Evolutionary conservation across 352 stramenopile genomes (phyloP).

Genomic region (Pythium volutum): DNA sequence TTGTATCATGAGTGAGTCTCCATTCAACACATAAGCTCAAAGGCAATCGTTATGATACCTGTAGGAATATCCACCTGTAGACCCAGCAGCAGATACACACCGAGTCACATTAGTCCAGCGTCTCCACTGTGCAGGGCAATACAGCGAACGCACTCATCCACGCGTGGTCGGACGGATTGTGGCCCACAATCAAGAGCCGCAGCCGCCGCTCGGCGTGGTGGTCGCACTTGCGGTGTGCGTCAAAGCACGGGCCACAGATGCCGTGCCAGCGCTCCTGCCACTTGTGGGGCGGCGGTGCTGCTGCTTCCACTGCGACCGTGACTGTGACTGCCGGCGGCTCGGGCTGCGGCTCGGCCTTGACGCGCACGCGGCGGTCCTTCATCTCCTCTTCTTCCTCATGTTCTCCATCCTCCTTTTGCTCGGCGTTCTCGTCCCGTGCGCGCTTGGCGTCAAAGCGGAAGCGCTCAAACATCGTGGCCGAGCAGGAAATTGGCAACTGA

Average conservation of each 20-base stretch:
- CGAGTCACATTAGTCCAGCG: background rate
- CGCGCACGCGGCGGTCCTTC: constrained; percentile 1
- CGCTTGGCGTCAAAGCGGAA: constrained; percentile 67
- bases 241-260: constrained; percentile 76
- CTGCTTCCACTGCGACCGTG: background rate
- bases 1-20: background rate
- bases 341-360: constrained; percentile 17
- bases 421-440: constrained; percentile 18
- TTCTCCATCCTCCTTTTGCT: constrained; percentile 4
- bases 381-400: background rate
- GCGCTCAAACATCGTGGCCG: constrained; percentile 38
- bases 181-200: constrained; percentile 80
- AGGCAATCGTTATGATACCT: constrained; percentile 31
- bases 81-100: background rate
- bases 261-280: constrained; percentile 84
- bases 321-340: constrained; percentile 7
- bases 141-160: constrained; percentile 34
- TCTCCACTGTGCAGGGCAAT: background rate
- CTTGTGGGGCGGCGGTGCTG: constrained; percentile 25
- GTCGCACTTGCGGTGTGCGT: constrained; percentile 37
- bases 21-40: too few relatives aligned
- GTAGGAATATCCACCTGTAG: constrained; percentile 52
- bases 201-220: constrained; percentile 67
- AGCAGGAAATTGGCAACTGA: background rate
- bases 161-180: constrained; percentile 90